Conservation (phyloP, 2,329 filamentous ascomycete genomes). For the Trichoderma koningiopsis region DNA sequence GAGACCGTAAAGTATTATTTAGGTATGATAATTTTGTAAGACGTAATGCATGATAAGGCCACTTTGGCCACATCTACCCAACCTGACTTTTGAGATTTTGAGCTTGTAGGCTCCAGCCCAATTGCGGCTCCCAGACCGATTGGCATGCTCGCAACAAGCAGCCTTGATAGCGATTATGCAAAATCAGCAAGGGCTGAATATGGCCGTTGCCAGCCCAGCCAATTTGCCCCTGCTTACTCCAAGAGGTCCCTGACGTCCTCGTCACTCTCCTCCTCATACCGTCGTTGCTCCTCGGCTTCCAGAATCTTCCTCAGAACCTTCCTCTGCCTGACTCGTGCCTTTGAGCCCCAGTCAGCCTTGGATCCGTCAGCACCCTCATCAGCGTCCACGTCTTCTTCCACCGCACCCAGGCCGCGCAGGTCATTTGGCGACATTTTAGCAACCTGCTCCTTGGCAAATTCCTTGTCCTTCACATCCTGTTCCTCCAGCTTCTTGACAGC, state of each 20-base stretch:
- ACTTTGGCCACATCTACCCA: constrained; percentile 20
- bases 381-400: constrained; percentile 55
- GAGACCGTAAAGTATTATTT: constrained; percentile 13
- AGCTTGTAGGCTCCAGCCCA: neutral
- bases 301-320: constrained; percentile 66
- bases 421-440: constrained; percentile 65
- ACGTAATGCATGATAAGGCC: constrained; percentile 6
- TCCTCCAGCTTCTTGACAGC: constrained; percentile 67
- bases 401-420: constrained; percentile 58
- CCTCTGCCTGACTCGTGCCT: constrained; percentile 69
- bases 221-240: constrained; percentile 32
- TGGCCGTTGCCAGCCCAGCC: neutral
- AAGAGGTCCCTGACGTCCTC: constrained; percentile 71
- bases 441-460: constrained; percentile 51
- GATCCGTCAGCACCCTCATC: constrained; percentile 49
- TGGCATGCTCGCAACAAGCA: neutral
- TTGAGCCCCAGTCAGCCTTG: constrained; percentile 67
- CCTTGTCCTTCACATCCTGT: constrained; percentile 54
- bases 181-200: neutral
- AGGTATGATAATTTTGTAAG: neutral
- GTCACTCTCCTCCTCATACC: constrained; percentile 70
- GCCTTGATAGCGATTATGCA: neutral
- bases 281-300: constrained; percentile 62
- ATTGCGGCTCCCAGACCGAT: neutral
- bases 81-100: neutral